Percentiles rank a stretch among this genome's conserved stretches.
These are phyloP conservation scores for Saturnispora halmiae DNA, from an alignment of 805 yeast species.

Conservation along the genomic window DNA sequence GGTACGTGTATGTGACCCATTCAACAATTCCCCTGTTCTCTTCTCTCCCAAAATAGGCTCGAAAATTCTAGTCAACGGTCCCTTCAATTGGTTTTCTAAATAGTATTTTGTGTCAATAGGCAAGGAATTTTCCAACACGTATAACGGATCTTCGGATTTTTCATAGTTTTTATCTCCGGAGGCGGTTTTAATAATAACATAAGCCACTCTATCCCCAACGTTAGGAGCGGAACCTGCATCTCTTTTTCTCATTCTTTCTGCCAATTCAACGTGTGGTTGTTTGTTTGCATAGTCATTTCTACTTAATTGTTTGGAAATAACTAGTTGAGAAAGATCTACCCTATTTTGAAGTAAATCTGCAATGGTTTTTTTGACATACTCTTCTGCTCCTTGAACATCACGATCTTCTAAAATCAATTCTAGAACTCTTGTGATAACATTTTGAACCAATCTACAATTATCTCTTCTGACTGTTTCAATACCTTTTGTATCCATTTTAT, in stretches of 20 bases:
- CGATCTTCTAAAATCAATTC: conserved; percentile 79
- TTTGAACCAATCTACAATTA: conserved; percentile 89
- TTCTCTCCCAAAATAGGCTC: conserved; percentile 90
- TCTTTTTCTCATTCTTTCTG: conserved; percentile 91
- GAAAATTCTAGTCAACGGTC: conserved; percentile 87
- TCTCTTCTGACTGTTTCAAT: conserved; percentile 98
- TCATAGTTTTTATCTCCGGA: conserved; percentile 85
- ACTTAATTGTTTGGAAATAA: conserved; percentile 87
- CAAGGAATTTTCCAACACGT: conserved; percentile 81
- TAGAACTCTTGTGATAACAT: conserved; percentile 86
- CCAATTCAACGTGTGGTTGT: conserved; percentile 94
- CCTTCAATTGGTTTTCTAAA: conserved; percentile 82
- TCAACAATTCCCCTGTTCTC: conserved; percentile 68
- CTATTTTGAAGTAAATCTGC: conserved; percentile 85
- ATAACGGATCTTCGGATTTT: conserved; percentile 94
- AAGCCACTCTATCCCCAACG: conserved; percentile 96
- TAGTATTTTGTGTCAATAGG: conserved; percentile 94
- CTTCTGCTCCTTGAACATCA: conserved; percentile 76
- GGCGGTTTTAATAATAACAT: conserved; percentile 70
- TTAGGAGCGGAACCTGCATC: conserved; percentile 97
- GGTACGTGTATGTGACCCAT: conserved; percentile 78
- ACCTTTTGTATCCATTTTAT: conserved; percentile 97
- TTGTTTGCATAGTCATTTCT: conserved; percentile 88
- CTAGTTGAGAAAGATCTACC: conserved; percentile 86
- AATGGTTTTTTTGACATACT: conserved; percentile 77